Conservation (phyloP, 306 rosid genomes). For the Gastrolobium villosum region DNA sequence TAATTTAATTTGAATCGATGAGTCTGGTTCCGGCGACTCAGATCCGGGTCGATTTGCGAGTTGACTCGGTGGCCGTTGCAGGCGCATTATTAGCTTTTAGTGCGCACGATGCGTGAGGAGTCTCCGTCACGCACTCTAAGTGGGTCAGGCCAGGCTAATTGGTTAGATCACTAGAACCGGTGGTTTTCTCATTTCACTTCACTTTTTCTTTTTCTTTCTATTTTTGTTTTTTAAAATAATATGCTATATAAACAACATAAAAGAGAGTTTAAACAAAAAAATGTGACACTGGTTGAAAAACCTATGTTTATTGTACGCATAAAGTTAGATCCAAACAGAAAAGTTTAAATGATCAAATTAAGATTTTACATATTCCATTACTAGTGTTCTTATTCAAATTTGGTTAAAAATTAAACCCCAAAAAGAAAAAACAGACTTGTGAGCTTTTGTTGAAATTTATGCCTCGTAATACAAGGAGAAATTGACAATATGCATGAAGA, state of each 20-base stretch:
- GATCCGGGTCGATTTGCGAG: slow-evolving; percentile 50
- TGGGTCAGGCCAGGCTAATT: background rate
- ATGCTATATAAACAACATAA: background rate
- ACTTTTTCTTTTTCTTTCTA: background rate
- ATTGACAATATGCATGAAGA: background rate
- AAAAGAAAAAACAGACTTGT: background rate
- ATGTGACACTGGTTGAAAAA: background rate
- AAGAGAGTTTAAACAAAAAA: too few species aligned
- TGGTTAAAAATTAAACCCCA: background rate
- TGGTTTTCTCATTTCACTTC: background rate
- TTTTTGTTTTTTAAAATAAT: background rate
- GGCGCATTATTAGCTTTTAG: background rate
- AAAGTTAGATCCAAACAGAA: background rate
- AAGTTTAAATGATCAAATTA: background rate
- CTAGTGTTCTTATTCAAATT: background rate
- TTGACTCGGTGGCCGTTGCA: background rate
- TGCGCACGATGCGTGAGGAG: slow-evolving; percentile 11
- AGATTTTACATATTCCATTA: background rate
- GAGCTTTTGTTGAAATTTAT: background rate
- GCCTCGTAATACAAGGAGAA: background rate
- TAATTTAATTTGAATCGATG: background rate
- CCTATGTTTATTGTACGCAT: background rate
- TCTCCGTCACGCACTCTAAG: slow-evolving; percentile 6
- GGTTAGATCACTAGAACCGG: too few species aligned
- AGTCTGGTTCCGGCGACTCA: slow-evolving; percentile 30